Percentiles rank a stretch among this genome's conserved stretches.
Conservation (phyloP, 768 basidiomycete species). For the Calocera cornea region DNA sequence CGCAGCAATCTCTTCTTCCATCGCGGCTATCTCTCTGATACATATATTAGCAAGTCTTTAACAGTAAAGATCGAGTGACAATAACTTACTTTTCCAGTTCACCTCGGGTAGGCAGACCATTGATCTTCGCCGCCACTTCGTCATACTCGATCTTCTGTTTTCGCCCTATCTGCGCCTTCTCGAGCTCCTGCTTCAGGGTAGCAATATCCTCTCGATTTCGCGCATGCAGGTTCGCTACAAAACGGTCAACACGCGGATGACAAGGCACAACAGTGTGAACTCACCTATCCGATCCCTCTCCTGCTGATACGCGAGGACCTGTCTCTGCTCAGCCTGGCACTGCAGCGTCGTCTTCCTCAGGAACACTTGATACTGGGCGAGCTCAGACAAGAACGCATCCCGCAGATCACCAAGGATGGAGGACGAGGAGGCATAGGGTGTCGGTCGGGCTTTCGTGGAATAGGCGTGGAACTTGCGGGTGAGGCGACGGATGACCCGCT, state of each 20-base stretch:
- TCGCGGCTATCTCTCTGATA: conserved; percentile 45
- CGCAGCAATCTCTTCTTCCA: conserved; percentile 68
- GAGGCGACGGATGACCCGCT: conserved; percentile 60
- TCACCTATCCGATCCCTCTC: conserved; percentile 60
- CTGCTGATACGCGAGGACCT: conserved; percentile 70
- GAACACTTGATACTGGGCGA: conserved; percentile 59
- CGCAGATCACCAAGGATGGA: conserved; percentile 45
- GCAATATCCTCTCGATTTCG: conserved; percentile 55
- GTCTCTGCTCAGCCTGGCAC: conserved; percentile 71
- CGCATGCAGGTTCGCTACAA: conserved; percentile 24
- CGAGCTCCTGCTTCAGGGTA: conserved; percentile 59
- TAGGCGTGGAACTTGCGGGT: conserved; percentile 74
- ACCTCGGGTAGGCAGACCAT: conserved; percentile 57
- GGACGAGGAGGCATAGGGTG: conserved; percentile 19
- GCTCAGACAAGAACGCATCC: conserved; percentile 65
- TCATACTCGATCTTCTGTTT: conserved; percentile 79
- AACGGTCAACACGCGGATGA: conserved; percentile 5
- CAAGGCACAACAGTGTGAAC: conserved; percentile 20
- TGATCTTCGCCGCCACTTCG: conserved; percentile 67
- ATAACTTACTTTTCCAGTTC: conserved; percentile 57
- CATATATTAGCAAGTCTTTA: neutral
- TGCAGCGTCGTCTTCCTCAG: conserved; percentile 71
- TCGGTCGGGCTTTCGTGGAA: conserved; percentile 36
- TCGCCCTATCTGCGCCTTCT: conserved; percentile 64
- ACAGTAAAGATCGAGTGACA: neutral